Percentiles rank a stretch among this genome's conserved stretches.
Conservation (phyloP, 768 basidiomycete species). For the Gloeopeniophorella convolvens region DNA sequence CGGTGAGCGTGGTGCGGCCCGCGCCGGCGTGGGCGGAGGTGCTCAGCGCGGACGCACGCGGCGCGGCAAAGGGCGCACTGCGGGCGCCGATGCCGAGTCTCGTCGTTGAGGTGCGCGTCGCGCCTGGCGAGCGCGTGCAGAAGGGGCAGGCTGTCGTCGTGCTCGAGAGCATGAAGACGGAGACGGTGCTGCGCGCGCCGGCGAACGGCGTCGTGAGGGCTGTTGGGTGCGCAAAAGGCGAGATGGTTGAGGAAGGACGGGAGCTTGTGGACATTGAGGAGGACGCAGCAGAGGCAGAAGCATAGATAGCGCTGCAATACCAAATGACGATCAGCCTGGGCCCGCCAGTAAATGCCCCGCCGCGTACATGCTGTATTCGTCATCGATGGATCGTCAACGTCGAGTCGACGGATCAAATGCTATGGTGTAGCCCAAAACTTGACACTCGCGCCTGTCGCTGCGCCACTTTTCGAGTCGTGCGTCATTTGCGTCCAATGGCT, state of each 20-base stretch:
- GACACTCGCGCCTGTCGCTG: no score
- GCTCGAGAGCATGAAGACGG: slow-evolving; percentile 97
- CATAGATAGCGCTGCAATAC: no score
- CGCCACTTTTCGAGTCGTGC: no score
- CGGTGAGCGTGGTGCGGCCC: slow-evolving; percentile 60
- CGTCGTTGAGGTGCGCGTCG: slow-evolving; percentile 82
- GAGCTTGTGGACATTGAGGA: slow-evolving; percentile 67
- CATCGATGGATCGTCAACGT: no score
- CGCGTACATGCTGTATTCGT: no score
- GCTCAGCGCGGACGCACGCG: slow-evolving; percentile 52
- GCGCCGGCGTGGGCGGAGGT: slow-evolving; percentile 66
- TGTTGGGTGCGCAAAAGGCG: slow-evolving; percentile 75
- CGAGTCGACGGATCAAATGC: no score
- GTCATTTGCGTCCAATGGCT: no score
- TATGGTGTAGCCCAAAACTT: no score
- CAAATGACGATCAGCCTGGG: no score
- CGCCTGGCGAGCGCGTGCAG: slow-evolving; percentile 69
- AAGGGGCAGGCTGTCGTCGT: slow-evolving; percentile 77
- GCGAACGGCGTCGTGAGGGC: slow-evolving; percentile 60
- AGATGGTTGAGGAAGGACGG: slow-evolving; percentile 86
- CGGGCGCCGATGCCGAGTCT: slow-evolving; percentile 91
- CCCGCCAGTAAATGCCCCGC: no score
- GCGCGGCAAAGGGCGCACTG: slow-evolving; percentile 54
- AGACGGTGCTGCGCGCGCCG: slow-evolving; percentile 76
- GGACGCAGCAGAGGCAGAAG: slow-evolving; percentile 21